These are phyloP conservation scores for Fusarium tuaranense DNA, from an alignment of 2,329 filamentous ascomycete species.

Conservation along the genomic window DNA sequence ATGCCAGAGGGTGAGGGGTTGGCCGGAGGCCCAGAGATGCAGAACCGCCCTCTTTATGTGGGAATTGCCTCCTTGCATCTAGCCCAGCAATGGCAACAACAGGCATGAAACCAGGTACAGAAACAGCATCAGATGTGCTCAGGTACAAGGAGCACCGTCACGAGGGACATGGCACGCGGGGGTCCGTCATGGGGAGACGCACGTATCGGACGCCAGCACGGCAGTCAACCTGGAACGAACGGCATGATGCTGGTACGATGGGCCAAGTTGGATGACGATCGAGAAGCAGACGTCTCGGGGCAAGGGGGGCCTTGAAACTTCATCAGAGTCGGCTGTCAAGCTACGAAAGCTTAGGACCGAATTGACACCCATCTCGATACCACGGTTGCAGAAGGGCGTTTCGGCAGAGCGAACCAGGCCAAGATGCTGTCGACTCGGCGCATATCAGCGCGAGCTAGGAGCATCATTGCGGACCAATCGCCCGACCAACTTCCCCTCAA, in stretches of 20 bases:
- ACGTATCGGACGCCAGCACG: constrained; percentile 28
- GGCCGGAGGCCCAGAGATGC: constrained; percentile 30
- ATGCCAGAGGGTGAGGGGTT: constrained; percentile 14
- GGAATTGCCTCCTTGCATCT: constrained; percentile 32
- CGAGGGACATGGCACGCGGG: constrained; percentile 34
- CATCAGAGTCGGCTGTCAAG: constrained; percentile 21
- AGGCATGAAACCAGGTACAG: constrained; percentile 36
- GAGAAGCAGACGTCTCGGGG: constrained; percentile 2
- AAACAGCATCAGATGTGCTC: constrained; percentile 20
- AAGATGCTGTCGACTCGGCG: constrained; percentile 15
- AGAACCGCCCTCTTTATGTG: constrained; percentile 43
- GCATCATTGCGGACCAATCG: constrained; percentile 28
- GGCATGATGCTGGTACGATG: constrained; percentile 44
- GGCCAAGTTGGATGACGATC: constrained; percentile 2
- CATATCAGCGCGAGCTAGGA: constrained; percentile 22
- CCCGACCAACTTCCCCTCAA: constrained; percentile 37
- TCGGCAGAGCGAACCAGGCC: constrained; percentile 1
- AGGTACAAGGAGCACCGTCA: constrained; percentile 33
- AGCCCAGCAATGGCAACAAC: neutral
- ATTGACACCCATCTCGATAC: constrained; percentile 34
- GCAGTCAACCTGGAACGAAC: constrained; percentile 32
- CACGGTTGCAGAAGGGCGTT: constrained; percentile 22
- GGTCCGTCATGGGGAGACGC: constrained; percentile 29
- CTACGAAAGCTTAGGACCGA: constrained; percentile 1
- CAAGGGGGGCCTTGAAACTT: neutral